Base-by-base conservation (phyloP, 345 rosid genomes). In the Mallotus nudiflorus region DNA sequence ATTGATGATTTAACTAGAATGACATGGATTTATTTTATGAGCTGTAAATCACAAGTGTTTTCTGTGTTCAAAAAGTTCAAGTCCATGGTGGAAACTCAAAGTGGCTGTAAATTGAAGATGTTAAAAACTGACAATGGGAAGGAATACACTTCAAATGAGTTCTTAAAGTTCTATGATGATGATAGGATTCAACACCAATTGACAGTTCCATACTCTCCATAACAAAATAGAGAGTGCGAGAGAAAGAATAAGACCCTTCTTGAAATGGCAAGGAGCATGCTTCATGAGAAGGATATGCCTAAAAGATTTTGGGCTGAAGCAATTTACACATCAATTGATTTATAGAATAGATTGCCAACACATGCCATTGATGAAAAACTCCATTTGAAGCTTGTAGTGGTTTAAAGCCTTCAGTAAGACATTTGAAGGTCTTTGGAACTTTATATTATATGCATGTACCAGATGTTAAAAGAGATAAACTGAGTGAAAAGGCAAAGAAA, bases 301-400 rank as follows among this genome's bases (percentile, higher is more conserved):
- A 70, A 19, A 70, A 48, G 5, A 8, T 72, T 72, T n/a, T 64
- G 33, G 53, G 63, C 9, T 0, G 9, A 71, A 51, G 68, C 22
- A 7, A 19, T 39, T 9, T 22, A 48, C 12, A 46, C 19, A 1
- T 14, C n/a, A n/a, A 27, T 63, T 0, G 40, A 16, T 44, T 44
- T 53, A 1, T 35, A 16, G 0, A 64, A 40, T 5, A 53, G 24
- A n/a, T 22, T 63, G 0, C 27, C 56, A 6, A 64, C 50, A 4
- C 42, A n/a, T 46, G 9, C 13, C 8, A 2, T 67, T 15, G 13
- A 37, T 5, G 31, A 5, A 54, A 29, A 15, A 67, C 48, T 0
- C 71, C 62, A 67, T 20, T 53, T 52, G 62, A 67, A 28, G 62
- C 62, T 5, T 53, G 49, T 57, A 8, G 19, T 9, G 58, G 28